A percentile compares a stretch with the other conserved stretches of the same genome.
Evolutionary conservation across 108 stramenopile genomes (phyloP).

Genomic region (Cylindrotheca closterium): DNA sequence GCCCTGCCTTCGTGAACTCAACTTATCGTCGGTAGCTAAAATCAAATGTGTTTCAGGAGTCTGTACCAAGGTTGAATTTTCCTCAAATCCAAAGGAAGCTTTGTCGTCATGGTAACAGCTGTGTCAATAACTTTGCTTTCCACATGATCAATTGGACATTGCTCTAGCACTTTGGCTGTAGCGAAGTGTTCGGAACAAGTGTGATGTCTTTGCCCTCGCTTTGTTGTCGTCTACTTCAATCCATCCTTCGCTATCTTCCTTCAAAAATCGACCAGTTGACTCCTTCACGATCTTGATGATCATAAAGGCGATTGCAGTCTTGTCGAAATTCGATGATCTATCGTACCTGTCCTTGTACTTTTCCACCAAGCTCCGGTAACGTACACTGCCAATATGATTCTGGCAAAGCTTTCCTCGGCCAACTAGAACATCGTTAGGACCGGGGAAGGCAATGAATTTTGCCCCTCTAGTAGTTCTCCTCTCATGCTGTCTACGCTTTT

Average conservation of each 20-base stretch:
- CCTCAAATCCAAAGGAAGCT: no score
- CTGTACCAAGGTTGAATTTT: no score
- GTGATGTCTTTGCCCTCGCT: constrained; percentile 6
- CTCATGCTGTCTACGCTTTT: background rate
- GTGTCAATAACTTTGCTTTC: no score
- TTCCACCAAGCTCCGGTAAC: constrained; percentile 1
- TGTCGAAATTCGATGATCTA: constrained; percentile 1
- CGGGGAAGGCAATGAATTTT: background rate
- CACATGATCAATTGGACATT: no score
- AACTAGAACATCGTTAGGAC: constrained; percentile 12
- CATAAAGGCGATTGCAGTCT: constrained; percentile 10
- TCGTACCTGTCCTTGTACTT: background rate
- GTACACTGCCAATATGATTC: constrained; percentile 1
- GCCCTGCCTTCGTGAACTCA: no score
- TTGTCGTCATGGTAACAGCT: no score
- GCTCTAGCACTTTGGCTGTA: background rate
- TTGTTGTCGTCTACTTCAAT: constrained; percentile 20
- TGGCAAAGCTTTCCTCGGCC: constrained; percentile 18
- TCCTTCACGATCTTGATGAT: constrained; percentile 4
- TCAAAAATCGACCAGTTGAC: constrained; percentile 6
- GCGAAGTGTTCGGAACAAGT: constrained; percentile 15
- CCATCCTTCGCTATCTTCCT: constrained; percentile 14
- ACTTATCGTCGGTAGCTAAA: no score
- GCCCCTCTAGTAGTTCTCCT: background rate
- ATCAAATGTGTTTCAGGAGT: no score